Base-by-base conservation (phyloP, 2,329 filamentous ascomycete genomes). In the Byssothecium circinans region DNA sequence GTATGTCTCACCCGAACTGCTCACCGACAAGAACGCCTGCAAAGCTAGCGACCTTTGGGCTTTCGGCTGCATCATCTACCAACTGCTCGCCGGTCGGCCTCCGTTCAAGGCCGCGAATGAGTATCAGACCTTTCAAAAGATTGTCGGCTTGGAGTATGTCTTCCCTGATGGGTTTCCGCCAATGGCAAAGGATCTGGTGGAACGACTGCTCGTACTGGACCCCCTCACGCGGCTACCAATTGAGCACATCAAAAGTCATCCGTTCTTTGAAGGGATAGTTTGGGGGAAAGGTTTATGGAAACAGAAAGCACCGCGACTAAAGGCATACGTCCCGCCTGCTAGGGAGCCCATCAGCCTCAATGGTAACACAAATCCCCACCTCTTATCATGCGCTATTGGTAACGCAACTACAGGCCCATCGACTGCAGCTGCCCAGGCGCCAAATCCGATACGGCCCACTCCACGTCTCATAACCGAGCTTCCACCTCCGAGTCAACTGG, bases 41-140 rank as follows among this genome's bases (percentile, higher is more conserved):
- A 99, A 97, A 74, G 89, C 92, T 35, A 97, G 94, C 70, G 94
- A 99, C 73, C 74, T 99, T 41, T 99, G 94, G 94, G 94, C 94
- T 2, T 99, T 95, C 75, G 94, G 94, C 8, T 99, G 94, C 75
- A 99, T 99, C 60, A 85, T 99, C 54, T 99, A 95, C 70, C 94
- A 99, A 71, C 81, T 99, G 20, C 78, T 99, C 27, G 88, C 89
- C n/a, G 94, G 94, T n/a, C 81, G 94, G 50, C 94, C 94, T 5
- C 94, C 94, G 0, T 99, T 99, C 78, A 99, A 99, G 70, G 94
- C 88, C 33, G 88, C 81, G 12, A 96, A 95, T 58, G 94, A 99
- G 68, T 99, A 97, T 64, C 81, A 94, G 66, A 99, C 94, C 0
- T 99, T 99, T 67, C 94, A 99, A 70, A 99, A 97, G 73, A 99